Evolutionary conservation across 2,329 filamentous ascomycete species (phyloP), one percentile per base, ranked within the genome.

Genomic region (Colletotrichum liaoningense): DNA sequence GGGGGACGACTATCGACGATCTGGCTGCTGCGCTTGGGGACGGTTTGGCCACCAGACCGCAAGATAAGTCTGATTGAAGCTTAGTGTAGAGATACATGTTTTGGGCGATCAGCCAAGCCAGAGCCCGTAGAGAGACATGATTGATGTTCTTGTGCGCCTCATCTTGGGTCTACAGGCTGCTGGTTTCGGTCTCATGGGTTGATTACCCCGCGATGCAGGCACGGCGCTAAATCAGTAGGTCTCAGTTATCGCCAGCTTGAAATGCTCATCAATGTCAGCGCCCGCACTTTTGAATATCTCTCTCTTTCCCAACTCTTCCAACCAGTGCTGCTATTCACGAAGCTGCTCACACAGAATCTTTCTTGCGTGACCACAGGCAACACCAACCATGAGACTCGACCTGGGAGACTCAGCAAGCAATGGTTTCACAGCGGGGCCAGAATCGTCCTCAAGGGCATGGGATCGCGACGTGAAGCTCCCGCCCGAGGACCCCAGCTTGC

Each of bases 1-100:
- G 88, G 73, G 90, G 90, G 0, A 86, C 83, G 26, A 90, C 86
- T 1, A 81, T 88, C 5, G 86, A 91, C 69, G 90, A 92, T 79
- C 86, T 92, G 59, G 90, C 90, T 63, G 80, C 79, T 42, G 79
- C 80, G n/a, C 80, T 88, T 79, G 81, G 80, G 0, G 87, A 89
- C 69, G 88, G 88, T 0, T 75, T 89, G 26, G 79, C 81, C 63
- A 81, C 77, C 76, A 86, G 86, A 78, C 84, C 82, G 78, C 84
- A 82, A 74, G 85, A 81, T 75, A 77, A n/a, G 8, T 42, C 55
- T 14, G n/a, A 2, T 35, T 65, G 26, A 63, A 62, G 35, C 11
- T 62, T n/a, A 19, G 22, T 35, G 22, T 26, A 16, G 24, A 49
- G 38, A 14, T 14, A 33, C 3, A 3, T 4, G 4, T 9, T 6